phyloP scores from a whole-genome alignment of 2,329 filamentous ascomycete genomes.

The Chaetomiaceae sp. region DNA sequence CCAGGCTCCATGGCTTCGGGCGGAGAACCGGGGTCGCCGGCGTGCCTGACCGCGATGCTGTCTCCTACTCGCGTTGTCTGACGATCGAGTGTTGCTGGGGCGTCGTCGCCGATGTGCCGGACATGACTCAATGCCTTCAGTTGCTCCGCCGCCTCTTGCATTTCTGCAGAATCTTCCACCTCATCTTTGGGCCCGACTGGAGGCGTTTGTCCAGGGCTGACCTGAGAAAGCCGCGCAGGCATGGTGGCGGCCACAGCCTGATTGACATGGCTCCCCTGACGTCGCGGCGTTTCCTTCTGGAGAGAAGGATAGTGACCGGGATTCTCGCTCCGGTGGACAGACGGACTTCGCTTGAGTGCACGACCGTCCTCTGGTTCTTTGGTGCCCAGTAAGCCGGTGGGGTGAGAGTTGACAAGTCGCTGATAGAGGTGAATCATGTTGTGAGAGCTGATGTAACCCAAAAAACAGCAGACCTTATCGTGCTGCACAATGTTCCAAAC shows the following conservation, averaged over 20 bases:
- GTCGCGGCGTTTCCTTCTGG: constrained; percentile 23
- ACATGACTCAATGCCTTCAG: constrained; percentile 63
- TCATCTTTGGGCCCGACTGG: constrained; percentile 41
- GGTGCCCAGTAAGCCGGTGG: constrained; percentile 39
- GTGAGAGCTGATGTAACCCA: constrained; percentile 62
- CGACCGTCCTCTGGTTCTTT: constrained; percentile 55
- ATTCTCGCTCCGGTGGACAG: constrained; percentile 20
- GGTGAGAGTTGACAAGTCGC: constrained; percentile 48
- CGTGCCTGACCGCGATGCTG: constrained; percentile 31
- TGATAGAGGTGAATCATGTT: constrained; percentile 64
- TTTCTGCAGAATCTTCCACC: constrained; percentile 62
- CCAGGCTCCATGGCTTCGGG: constrained; percentile 39
- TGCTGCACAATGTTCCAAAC: constrained; percentile 63
- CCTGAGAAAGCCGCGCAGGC: constrained; percentile 14
- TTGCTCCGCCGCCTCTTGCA: constrained; percentile 65
- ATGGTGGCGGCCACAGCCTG: constrained; percentile 5
- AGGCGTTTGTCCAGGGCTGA: constrained; percentile 30
- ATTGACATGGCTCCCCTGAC: constrained; percentile 17
- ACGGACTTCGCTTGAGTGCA: constrained; percentile 39
- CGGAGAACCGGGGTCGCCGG: constrained; percentile 40
- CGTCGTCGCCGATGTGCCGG: constrained; percentile 50
- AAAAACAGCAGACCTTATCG: constrained; percentile 62
- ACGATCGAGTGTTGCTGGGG: constrained; percentile 31
- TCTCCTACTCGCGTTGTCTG: constrained; percentile 27
- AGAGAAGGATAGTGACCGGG: constrained; percentile 20